Evolutionary conservation across 345 rosid species (phyloP), one percentile per base, ranked within the genome.

Genomic region (Turritis glabra): DNA sequence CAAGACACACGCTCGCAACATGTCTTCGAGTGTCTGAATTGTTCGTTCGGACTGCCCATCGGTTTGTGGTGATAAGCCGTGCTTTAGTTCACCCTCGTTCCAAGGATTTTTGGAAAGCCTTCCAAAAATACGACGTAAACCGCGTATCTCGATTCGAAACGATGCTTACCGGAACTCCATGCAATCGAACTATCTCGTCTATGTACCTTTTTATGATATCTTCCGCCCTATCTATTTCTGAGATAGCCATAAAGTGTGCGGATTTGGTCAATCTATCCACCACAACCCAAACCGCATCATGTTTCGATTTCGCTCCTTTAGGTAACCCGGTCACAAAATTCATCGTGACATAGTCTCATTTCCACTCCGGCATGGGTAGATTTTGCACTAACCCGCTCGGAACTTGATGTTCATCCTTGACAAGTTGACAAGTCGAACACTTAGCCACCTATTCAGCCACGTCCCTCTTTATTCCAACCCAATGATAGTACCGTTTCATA

Each of bases 291-390:
- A 29, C 32, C 1, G 32, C 32, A 5, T 29, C 32, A 5, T 29
- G 7, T 1, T 29, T 29, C 0, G 1, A 7, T 0, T 5, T 29
- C 0, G 7, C 1, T 7, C 6, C 1, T 3, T 0, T 29, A 29
- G 7, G 32, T 1, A 29, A 1, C 1, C 8, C 32, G 7, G 32
- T 29, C 5, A 29, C 32, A 4, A 29, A 29, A 7, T 29, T 7
- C 32, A 29, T 29, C 7, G 7, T 29, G 1, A 29, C 1, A 1
- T 29, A 7, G 5, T 29, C 32, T 1, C 8, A 0, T 5, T 29
- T 29, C 5, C 0, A 29, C 5, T 29, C 32, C 32, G 5, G 5
- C 0, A 29, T 29, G 7, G 32, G 32, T 5, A 29, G 7, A 6
- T 1, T 30, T 30, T 30, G 33, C 2, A 30, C 0, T 5, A 50